Base-by-base conservation (phyloP, 2,329 filamentous ascomycete species). In the Colletotrichum costaricense region DNA sequence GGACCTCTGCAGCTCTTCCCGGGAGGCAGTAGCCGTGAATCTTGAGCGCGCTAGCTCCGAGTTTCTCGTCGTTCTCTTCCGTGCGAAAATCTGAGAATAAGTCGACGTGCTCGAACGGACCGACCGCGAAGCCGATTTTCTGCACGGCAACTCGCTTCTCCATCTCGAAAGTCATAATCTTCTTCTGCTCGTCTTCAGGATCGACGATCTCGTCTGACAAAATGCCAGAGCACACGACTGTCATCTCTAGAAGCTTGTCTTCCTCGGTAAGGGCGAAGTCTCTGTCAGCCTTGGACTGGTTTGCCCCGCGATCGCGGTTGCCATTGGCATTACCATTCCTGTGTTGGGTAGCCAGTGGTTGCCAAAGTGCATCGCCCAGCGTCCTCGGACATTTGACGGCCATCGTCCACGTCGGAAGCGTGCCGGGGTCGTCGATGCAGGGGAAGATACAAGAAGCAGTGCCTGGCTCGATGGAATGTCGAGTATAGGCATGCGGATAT, bases 71-170 rank as follows among this genome's bases (percentile, higher is more conserved):
- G 76, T 98, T 94, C 77, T 97, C 95, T 75, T 95, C 94, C 58
- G 95, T 94, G 63, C 97, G 92, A 78, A 94, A 98, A 77, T 96
- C 94, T 2, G 94, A 93, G 75, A 87, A 91, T 5, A 99, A 87
- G 79, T 98, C 94, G 66, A 98, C 92, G 77, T 96, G 93, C 82
- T 98, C 95, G 80, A 99, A 99, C 0, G 97, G 97, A 0, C 97
- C 97, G 69, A 98, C 90, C 2, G 95, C 94, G 81, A 99, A 98
- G 5, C 95, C 96, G 75, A 99, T 92, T 80, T 98, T 96, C 75
- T 95, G 93, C 1, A 96, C 93, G 1, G 95, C 92, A 9, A 97
- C 91, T 63, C 93, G 91, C 74, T 92, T 91, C 73, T 90, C 89
- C 63, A 94, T 93, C 68, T 92, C 91, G 80, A 98, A 99, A 0